Base-by-base conservation (phyloP, 2,329 filamentous ascomycete species). In the Fusarium staphyleae region DNA sequence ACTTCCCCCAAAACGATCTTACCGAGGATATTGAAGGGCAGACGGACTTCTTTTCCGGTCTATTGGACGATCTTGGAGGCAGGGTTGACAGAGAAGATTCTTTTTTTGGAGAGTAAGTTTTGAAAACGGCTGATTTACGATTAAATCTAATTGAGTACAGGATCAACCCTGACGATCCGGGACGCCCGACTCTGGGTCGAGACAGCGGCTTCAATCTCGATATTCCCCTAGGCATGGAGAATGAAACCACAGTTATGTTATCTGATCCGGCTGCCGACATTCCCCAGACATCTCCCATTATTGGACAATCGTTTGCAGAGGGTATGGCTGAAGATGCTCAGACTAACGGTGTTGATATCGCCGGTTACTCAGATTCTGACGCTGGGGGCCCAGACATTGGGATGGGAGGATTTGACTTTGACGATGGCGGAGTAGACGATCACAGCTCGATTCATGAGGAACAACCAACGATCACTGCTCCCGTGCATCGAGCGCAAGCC, bases 191-290 rank as follows among this genome's bases (percentile, higher is more conserved):
- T 1, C 52, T 77, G 15, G 76, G 74, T 14, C 73, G 77, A 9
- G 77, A 78, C 24, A 84, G 81, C 53, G 78, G 78, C 37, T 82
- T 85, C 53, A 77, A 77, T 3, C 67, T 84, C 15, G 74, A 81
- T 24, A 74, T 83, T 13, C 80, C 80, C 1, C 68, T 76, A 0
- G 75, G 75, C 8, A 74, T 76, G 8, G 78, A 79, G 37, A 73
- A 74, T 3, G 80, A 83, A 62, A 83, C 75, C 9, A 83, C 81
- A 0, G 82, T 84, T 35, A 52, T 81, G n/a, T 74, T 82, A 66
- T 72, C 70, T 9, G 71, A 73, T 6, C 72, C 72, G 0, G 66
- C 59, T 3, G 52, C 51, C n/a, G 71, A 72, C n/a, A 47, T 62
- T 2, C 58, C 62, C 2, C 56, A 44, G 16, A 73, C 69, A 4